These are phyloP conservation scores for Aspergillus sp. DNA, from an alignment of 2,329 filamentous ascomycete species.

Conservation along the genomic window DNA sequence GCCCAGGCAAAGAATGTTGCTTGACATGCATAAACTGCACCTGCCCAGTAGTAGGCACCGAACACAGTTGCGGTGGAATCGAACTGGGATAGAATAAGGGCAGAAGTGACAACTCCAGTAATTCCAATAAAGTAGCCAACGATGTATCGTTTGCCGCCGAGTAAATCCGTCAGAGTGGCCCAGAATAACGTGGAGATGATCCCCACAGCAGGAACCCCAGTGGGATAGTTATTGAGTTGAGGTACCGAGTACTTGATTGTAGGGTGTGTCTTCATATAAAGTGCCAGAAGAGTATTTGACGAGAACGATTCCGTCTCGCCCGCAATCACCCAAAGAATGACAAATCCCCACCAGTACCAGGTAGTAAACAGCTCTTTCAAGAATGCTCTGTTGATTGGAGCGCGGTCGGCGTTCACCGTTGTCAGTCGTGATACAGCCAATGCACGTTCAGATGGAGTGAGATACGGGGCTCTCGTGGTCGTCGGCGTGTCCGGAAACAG, in stretches of 20 bases:
- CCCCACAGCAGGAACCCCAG: slow-evolving; percentile 53
- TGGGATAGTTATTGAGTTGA: slow-evolving; percentile 56
- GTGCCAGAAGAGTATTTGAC: slow-evolving; percentile 58
- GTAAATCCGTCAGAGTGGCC: slow-evolving; percentile 63
- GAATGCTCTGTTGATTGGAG: slow-evolving; percentile 23
- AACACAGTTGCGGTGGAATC: slow-evolving; percentile 58
- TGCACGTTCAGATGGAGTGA: slow-evolving; percentile 29
- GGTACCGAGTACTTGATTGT: slow-evolving; percentile 49
- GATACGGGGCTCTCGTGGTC: slow-evolving; percentile 36
- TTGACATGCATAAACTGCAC: slow-evolving; percentile 69
- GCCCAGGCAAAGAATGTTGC: slow-evolving; percentile 76
- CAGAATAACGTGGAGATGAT: slow-evolving; percentile 63
- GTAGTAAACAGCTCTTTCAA: slow-evolving; percentile 31
- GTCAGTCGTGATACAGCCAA: slow-evolving; percentile 35
- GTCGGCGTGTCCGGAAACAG: slow-evolving; percentile 41
- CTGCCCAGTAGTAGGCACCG: slow-evolving; percentile 69
- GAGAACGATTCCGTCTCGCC: slow-evolving; percentile 71
- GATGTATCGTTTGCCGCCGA: slow-evolving; percentile 61
- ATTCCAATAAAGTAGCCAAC: slow-evolving; percentile 67
- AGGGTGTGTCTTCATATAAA: slow-evolving; percentile 52
- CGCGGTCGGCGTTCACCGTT: slow-evolving; percentile 20
- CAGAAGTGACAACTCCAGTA: slow-evolving; percentile 62
- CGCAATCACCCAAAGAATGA: slow-evolving; percentile 56
- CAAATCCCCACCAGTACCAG: slow-evolving; percentile 40
- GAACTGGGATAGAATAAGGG: slow-evolving; percentile 59